Base-by-base conservation (phyloP, 306 rosid genomes). In the Acacia crassicarpa region DNA sequence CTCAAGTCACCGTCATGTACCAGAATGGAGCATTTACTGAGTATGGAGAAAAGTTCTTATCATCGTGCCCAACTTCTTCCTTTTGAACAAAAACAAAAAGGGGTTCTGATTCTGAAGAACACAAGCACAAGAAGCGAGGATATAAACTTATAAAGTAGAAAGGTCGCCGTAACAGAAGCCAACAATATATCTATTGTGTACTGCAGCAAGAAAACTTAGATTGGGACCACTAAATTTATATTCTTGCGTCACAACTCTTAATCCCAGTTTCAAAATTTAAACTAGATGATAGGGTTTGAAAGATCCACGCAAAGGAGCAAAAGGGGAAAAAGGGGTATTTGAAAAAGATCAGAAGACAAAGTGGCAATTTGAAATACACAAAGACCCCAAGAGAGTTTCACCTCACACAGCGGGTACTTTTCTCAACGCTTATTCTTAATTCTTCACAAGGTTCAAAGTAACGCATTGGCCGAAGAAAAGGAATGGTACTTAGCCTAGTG, bases 101-200 rank as follows among this genome's bases (percentile, higher is more conserved):
- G 79, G 33, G 45, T 63, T 40, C 62, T 53, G 61, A n/a, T 20
- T 56, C 63, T 56, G 44, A 83, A 77, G 71, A 74, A 81, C 45
- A 63, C 45, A 69, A 17, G 76, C 79, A 58, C 84, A n/a, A 5
- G 56, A 19, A 23, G 59, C 84, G 79, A 76, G 76, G 81, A 70
- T 62, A 25, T 80, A 77, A 82, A 77, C 13, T 79, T 62, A 25
- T 80, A 77, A 82, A 77, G 16, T 79, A 80, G 89, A 89, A 85
- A 84, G 84, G 90, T 83, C 91, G 33, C 80, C 68, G 76, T 85
- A 85, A 72, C 87, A 67, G 20, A 82, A 69, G 78, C 76, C 82
- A 88, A 86, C 87, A 89, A 83, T 83, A 83, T 83, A 83, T 78
- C 82, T 72, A 87, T 66, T 82, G 80, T 14, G 33, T n/a, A 61